These are phyloP conservation scores for Platismatia glauca DNA, from an alignment of 495 filamentous ascomycete genomes.

Conservation along the genomic window DNA sequence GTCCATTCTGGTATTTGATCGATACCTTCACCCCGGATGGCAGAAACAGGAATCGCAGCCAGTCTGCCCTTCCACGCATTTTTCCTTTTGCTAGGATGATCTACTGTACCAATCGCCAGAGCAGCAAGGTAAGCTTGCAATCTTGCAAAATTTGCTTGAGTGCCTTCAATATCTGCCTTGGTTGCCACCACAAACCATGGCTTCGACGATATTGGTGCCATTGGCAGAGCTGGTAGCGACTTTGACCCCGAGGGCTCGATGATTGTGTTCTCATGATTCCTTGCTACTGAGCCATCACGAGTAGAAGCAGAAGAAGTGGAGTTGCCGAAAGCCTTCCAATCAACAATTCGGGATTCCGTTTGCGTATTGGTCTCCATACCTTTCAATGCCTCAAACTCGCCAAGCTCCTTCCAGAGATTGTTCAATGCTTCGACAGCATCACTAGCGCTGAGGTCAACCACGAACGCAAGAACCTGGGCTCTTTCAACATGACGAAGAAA, in stretches of 20 bases:
- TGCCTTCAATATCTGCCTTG: conserved; percentile 77
- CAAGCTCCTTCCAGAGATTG: conserved; percentile 80
- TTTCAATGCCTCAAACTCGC: conserved; percentile 70
- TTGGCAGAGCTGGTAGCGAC: conserved; percentile 21
- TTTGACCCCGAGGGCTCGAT: conserved; percentile 27
- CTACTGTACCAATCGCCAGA: conserved; percentile 46
- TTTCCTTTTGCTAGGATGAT: conserved; percentile 62
- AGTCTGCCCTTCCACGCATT: conserved; percentile 59
- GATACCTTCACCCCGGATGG: conserved; percentile 76
- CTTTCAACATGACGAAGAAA: conserved; percentile 94
- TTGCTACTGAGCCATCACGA: not conserved
- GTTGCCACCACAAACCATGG: conserved; percentile 97
- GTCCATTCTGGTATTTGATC: conserved; percentile 68
- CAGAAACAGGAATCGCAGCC: conserved; percentile 73
- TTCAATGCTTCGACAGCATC: conserved; percentile 71
- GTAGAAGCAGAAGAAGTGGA: conserved; percentile 11
- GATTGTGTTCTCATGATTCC: conserved; percentile 27
- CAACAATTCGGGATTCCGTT: conserved; percentile 25
- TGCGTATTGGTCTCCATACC: conserved; percentile 50
- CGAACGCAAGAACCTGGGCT: conserved; percentile 85
- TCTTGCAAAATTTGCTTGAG: conserved; percentile 63
- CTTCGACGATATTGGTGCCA: conserved; percentile 67
- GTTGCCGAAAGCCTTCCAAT: conserved; percentile 19
- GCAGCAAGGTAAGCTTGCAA: conserved; percentile 59
- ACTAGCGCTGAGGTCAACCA: conserved; percentile 73